These are phyloP conservation scores for Paramecium primaurelia DNA, from an alignment of 73 alveolate genomes.

Conservation along the genomic window DNA sequence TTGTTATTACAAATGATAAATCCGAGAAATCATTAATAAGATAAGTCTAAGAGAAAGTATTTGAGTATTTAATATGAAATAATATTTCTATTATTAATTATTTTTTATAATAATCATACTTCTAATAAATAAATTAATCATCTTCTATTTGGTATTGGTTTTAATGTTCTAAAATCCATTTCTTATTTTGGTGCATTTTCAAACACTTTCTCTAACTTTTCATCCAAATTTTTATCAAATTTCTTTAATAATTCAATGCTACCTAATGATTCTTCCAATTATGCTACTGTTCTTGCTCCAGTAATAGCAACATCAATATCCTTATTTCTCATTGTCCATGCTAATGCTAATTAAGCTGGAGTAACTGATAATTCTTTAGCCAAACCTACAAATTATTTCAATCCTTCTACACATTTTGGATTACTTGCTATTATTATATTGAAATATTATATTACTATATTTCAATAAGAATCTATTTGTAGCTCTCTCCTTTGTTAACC, in stretches of 20 bases:
- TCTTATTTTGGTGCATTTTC: conserved; percentile 69
- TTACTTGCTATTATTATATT: neutral
- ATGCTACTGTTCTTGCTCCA: conserved; percentile 70
- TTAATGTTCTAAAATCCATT: conserved; percentile 47
- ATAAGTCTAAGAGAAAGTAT: conserved; percentile 28
- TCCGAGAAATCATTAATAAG: conserved; percentile 62
- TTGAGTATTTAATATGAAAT: neutral
- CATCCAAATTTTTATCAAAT: conserved; percentile 70
- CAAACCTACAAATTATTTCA: conserved; percentile 42
- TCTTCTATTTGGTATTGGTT: neutral
- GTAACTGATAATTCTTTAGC: conserved; percentile 69
- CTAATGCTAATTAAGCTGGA: conserved; percentile 78
- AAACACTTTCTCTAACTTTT: conserved; percentile 66
- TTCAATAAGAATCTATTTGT: neutral
- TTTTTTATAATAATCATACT: neutral
- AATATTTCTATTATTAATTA: neutral
- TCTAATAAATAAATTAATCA: conserved; percentile 19
- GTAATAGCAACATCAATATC: conserved; percentile 78
- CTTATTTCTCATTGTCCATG: conserved; percentile 82
- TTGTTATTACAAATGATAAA: conserved; percentile 73
- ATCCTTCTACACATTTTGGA: conserved; percentile 15
- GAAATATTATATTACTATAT: neutral
- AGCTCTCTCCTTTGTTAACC: neutral
- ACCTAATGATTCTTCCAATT: conserved; percentile 75
- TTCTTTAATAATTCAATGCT: conserved; percentile 70